A percentile compares a stretch with the other conserved stretches of the same genome.
phyloP scores from a whole-genome alignment of 192 early-diverging fungal genomes.

The Oehlia diaphana region DNA sequence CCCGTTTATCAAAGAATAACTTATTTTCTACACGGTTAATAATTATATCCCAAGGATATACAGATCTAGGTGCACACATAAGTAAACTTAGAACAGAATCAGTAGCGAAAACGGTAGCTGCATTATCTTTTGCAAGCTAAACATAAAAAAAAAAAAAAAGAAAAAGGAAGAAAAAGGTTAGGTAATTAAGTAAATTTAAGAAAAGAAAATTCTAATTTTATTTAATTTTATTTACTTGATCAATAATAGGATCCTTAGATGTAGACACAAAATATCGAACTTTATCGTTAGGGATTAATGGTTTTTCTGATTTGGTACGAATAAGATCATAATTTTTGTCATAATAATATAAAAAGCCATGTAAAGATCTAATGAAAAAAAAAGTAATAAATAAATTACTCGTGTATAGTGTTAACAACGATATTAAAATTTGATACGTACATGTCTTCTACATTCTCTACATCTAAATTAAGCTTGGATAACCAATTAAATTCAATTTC shows the following conservation, averaged over 20 bases:
- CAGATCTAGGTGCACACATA: slow-evolving; percentile 89
- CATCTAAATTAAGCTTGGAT: slow-evolving; percentile 77
- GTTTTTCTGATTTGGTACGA: slow-evolving; percentile 74
- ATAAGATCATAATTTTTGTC: slow-evolving; percentile 87
- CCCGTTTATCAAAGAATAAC: slow-evolving; percentile 91
- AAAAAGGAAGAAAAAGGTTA: neutral
- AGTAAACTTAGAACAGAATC: slow-evolving; percentile 87
- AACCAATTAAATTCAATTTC: slow-evolving; percentile 93
- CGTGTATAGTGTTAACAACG: neutral
- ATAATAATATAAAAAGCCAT: slow-evolving; percentile 75
- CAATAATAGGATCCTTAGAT: slow-evolving; percentile 85
- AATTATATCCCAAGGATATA: slow-evolving; percentile 96
- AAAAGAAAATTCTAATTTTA: neutral
- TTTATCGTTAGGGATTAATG: slow-evolving; percentile 65
- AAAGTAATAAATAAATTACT: neutral
- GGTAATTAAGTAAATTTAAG: slow-evolving; percentile 24
- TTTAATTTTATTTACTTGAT: slow-evolving; percentile 32
- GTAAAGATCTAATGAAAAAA: slow-evolving; percentile 51
- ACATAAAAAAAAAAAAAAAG: slow-evolving; percentile 39
- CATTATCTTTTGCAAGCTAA: slow-evolving; percentile 43
- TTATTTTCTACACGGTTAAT: slow-evolving; percentile 79
- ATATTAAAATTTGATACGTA: slow-evolving; percentile 42
- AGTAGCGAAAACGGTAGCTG: slow-evolving; percentile 81
- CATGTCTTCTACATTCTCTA: slow-evolving; percentile 78
- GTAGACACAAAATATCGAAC: slow-evolving; percentile 78